A percentile compares a stretch with the other conserved stretches of the same genome.
Evolutionary conservation across 78 protist species (phyloP).

Genomic region (Dictyostelium citrinum): DNA sequence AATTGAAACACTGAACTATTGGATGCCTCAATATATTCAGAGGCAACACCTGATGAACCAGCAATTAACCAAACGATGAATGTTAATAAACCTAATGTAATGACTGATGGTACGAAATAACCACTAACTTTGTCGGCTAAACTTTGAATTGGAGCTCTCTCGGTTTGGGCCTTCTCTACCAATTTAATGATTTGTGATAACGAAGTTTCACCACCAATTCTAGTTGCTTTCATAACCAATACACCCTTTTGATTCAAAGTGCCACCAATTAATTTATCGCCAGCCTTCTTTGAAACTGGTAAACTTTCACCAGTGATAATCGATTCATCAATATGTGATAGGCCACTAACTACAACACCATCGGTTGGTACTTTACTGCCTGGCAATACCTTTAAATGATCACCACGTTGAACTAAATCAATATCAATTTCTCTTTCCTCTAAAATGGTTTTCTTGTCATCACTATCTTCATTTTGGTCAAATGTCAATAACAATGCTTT

Average conservation of each 20-base stretch:
- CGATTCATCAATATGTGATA: conserved; percentile 89
- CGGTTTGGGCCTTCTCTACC: conserved; percentile 94
- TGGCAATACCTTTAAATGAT: conserved; percentile 87
- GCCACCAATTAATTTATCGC: conserved; percentile 94
- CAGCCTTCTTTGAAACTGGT: conserved; percentile 85
- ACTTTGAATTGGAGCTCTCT: conserved; percentile 84
- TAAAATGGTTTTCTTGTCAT: background rate
- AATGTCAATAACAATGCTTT: conserved; percentile 54
- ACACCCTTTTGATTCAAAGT: conserved; percentile 86
- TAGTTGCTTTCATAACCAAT: conserved; percentile 74
- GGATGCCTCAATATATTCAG: background rate
- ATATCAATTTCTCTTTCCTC: conserved; percentile 71
- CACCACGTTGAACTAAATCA: conserved; percentile 85
- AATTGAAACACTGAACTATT: conserved; percentile 48
- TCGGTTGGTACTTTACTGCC: conserved; percentile 86
- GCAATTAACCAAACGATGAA: conserved; percentile 85
- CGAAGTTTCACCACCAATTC: conserved; percentile 88
- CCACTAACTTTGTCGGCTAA: conserved; percentile 85
- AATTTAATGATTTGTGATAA: conserved; percentile 89
- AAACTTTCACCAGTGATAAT: conserved; percentile 96
- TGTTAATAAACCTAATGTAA: conserved; percentile 85
- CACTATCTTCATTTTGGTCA: conserved; percentile 8
- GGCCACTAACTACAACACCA: conserved; percentile 82
- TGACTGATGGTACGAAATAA: conserved; percentile 92
- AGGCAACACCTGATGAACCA: conserved; percentile 5